Evolutionary conservation across 139 green algal genomes (phyloP).

Genomic region (Chlorella sorokiniana): DNA sequence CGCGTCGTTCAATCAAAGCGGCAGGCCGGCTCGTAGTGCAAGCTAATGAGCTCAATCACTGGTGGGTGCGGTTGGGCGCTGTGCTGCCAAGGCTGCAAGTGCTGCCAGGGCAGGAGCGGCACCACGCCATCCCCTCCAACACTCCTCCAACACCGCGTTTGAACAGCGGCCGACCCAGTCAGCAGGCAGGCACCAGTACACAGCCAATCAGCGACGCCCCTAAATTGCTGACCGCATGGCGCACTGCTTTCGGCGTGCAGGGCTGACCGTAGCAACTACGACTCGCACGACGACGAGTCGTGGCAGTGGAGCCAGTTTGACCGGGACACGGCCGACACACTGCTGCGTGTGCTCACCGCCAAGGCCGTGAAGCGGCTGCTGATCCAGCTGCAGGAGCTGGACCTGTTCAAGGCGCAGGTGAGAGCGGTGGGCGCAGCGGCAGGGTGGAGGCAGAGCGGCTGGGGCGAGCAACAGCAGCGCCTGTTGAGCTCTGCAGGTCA

Average conservation of each 20-base stretch:
- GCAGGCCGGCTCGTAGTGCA: background rate
- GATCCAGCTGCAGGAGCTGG: conserved; percentile 40
- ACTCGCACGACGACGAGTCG: conserved; percentile 7
- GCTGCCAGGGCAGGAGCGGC: too few species aligned
- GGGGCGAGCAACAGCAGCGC: too few species aligned
- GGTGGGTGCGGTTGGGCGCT: too few species aligned
- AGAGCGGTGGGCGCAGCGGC: too few species aligned
- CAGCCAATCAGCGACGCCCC: background rate
- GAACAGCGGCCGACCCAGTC: too few species aligned
- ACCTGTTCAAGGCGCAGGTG: conserved; percentile 35
- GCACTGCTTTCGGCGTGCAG: background rate
- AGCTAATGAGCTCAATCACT: conserved; percentile 24
- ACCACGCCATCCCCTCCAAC: background rate
- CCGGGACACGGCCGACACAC: conserved; percentile 35
- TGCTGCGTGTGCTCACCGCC: conserved; percentile 41
- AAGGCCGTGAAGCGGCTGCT: conserved; percentile 29
- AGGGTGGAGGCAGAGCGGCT: too few species aligned
- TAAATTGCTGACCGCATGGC: background rate
- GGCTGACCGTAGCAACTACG: conserved; percentile 29
- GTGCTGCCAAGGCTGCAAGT: too few species aligned
- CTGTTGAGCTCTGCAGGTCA: too few species aligned
- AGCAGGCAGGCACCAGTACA: background rate
- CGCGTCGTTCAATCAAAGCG: background rate
- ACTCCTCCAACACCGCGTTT: too few species aligned
- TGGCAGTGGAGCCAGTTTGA: conserved; percentile 38